Evolutionary conservation across 257 asterid species (phyloP).

Genomic region (Gentiana straminea): DNA sequence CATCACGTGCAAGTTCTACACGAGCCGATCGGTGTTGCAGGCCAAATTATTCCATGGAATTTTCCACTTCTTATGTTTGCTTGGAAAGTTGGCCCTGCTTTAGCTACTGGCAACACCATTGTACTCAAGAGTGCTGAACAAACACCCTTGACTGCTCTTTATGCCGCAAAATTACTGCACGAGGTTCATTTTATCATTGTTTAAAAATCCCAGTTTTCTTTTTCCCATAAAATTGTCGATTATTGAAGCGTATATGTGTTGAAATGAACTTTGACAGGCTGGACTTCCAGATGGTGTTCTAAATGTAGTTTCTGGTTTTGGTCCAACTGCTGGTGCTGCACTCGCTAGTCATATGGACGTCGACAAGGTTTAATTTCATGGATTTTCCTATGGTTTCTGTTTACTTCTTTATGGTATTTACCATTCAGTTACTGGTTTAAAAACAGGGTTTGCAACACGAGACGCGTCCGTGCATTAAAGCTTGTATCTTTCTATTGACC

Average conservation of each 20-base stretch:
- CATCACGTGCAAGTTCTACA: conserved; percentile 54
- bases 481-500: too few species aligned
- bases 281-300: conserved; percentile 86
- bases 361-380: conserved; percentile 35
- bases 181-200: conserved; percentile 27
- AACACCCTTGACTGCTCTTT: conserved; percentile 72
- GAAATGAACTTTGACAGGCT: conserved; percentile 29
- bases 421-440: too few species aligned
- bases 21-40: conserved; percentile 87
- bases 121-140: conserved; percentile 85
- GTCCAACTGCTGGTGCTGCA: conserved; percentile 86
- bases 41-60: conserved; percentile 84
- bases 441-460: too few species aligned
- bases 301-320: conserved; percentile 56
- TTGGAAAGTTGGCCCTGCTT: conserved; percentile 79
- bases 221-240: too few species aligned
- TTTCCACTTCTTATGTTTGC: conserved; percentile 74
- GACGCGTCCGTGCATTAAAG: too few species aligned
- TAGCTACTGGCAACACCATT: conserved; percentile 62
- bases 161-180: conserved; percentile 52
- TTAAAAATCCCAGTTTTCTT: neutral
- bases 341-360: conserved; percentile 87
- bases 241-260: too few species aligned
- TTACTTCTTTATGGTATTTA: too few species aligned
- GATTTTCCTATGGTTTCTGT: too few species aligned